Percentiles rank a stretch among this genome's conserved stretches.
Conservation (phyloP, 805 yeast species). For the Candida coquimbonensis region DNA sequence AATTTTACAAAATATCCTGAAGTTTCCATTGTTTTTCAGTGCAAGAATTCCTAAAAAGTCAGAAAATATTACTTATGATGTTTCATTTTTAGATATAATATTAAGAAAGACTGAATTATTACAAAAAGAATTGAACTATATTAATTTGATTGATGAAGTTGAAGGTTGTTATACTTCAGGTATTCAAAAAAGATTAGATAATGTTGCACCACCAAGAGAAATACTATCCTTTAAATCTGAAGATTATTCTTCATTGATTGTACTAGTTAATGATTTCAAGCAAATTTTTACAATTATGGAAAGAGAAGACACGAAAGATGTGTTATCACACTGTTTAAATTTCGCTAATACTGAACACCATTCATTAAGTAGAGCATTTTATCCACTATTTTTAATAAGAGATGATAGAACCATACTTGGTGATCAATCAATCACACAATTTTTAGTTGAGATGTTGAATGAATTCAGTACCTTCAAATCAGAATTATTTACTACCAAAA, state of each 20-base stretch:
- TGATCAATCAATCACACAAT: conserved; percentile 30
- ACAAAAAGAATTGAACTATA: conserved; percentile 12
- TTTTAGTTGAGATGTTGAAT: conserved; percentile 36
- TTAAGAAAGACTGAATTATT: conserved; percentile 6
- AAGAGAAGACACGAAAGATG: conserved; percentile 25
- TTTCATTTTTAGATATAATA: conserved; percentile 12
- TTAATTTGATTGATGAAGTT: conserved; percentile 18
- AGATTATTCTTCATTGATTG: conserved; percentile 22
- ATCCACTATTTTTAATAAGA: conserved; percentile 54
- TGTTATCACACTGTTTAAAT: conserved; percentile 25
- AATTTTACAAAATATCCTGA: conserved; percentile 16
- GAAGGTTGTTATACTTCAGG: conserved; percentile 39
- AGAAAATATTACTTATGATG: conserved; percentile 8
- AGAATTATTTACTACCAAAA: conserved; percentile 23
- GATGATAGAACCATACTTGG: conserved; percentile 60
- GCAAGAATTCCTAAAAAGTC: conserved; percentile 9
- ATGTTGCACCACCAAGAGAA: conserved; percentile 38
- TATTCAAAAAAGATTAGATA: conserved; percentile 40
- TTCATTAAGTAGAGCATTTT: conserved; percentile 51
- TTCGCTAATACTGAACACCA: conserved; percentile 31
- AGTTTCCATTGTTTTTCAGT: conserved; percentile 14
- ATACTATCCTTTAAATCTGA: conserved; percentile 25
- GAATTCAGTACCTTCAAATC: conserved; percentile 35
- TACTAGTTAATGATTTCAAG: conserved; percentile 32
- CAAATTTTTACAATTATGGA: conserved; percentile 27